Conservation (phyloP, 306 rosid species). For the Erythrophleum fordii region DNA sequence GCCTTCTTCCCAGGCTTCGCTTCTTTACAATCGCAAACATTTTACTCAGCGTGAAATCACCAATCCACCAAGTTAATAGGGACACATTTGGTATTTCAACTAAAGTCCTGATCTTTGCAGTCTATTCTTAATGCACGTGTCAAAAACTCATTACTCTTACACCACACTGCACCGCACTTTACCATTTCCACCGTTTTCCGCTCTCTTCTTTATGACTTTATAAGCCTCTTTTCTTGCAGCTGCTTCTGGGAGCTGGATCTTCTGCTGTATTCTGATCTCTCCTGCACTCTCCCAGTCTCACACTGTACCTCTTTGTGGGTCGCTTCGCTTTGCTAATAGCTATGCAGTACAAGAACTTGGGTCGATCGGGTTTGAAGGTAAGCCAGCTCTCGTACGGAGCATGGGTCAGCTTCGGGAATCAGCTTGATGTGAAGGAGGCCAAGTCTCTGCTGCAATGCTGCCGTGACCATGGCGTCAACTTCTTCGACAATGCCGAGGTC, state of each 20-base stretch:
- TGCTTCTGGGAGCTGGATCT: no score
- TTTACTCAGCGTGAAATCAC: background rate
- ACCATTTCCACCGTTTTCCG: background rate
- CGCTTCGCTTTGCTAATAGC: background rate
- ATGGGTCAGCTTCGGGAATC: constrained; percentile 98
- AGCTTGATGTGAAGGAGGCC: constrained; percentile 95
- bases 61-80: background rate
- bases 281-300: background rate
- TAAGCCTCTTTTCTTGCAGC: no score
- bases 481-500: constrained; percentile 99
- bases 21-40: background rate
- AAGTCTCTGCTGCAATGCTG: constrained; percentile 90
- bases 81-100: background rate
- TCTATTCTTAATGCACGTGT: background rate
- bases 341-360: constrained; percentile 93
- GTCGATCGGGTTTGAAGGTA: constrained; percentile 86
- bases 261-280: background rate
- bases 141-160: background rate
- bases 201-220: background rate
- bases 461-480: constrained; percentile 92
- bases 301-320: background rate
- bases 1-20: background rate
- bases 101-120: background rate
- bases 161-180: background rate
- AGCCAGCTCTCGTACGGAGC: constrained; percentile 94